Base-by-base conservation (phyloP, 2,329 filamentous ascomycete genomes). In the Lachnellula occidentalis region DNA sequence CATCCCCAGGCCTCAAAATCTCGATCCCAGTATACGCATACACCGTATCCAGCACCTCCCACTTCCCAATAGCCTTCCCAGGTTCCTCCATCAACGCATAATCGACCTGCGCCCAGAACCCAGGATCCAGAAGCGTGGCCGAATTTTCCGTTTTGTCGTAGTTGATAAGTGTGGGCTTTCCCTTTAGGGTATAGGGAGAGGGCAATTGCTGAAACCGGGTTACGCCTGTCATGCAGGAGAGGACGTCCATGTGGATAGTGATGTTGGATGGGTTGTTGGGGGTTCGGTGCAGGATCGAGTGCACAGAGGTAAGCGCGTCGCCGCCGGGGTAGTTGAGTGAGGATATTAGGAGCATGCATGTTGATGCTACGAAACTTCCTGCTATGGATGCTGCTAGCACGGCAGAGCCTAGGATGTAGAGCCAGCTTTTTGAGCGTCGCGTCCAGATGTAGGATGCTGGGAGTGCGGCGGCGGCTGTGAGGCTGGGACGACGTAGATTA, bases 261-360 rank as follows among this genome's bases (percentile, higher is more conserved):
- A 74, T 64, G 3, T 36, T 69, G 56, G 69, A 58, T 24, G 61
- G 45, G 8, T n/a, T 42, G 24, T 31, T 45, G 31, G 12, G 36
- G 31, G 51, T 51, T 17, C 47, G 52, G 12, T 39, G 50, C 17
- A 77, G 70, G 12, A 74, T 63, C 4, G 56, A 53, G 56, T 78
- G 75, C 39, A 87, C 73, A 45, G 78, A 74, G 8, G 71, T 61
- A 21, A 97, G 76, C 2, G 92, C 94, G 56, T 88, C 82, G 21
- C 90, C 94, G 47, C 94, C 94, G 1, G 94, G 94, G 67, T 99
- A 99, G 73, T 96, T 99, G 54, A 95, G 82, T 14, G 88, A 86
- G 0, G 91, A 96, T 56, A 95, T 74, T 27, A 87, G 78, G 2
- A 96, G 82, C 72, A 95, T 82, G 34, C 73, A 78, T 3, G 77